Evolutionary conservation across 1,284 basidiomycete genomes (phyloP).

Genomic region (Rhodotorula sp.): DNA sequence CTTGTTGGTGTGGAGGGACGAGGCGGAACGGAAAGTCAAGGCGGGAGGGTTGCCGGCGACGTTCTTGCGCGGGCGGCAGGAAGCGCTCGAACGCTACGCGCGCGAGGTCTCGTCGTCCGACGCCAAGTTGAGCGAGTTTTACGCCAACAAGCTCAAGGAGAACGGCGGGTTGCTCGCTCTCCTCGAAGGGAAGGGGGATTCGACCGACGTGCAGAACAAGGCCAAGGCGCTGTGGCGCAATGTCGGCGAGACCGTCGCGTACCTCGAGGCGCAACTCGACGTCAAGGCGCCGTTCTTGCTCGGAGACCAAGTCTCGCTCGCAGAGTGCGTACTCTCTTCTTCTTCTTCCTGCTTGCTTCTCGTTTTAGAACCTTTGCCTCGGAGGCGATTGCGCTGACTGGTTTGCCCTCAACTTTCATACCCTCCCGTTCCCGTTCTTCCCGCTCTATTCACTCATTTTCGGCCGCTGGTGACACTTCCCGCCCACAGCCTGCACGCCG

Average conservation of each 20-base stretch:
- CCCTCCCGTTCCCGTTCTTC: neutral
- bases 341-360: too few species aligned
- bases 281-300: slow-evolving; percentile 21
- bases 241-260: slow-evolving; percentile 20
- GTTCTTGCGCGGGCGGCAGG: slow-evolving; percentile 43
- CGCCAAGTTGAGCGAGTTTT: slow-evolving; percentile 33
- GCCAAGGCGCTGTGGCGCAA: slow-evolving; percentile 17
- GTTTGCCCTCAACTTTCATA: neutral
- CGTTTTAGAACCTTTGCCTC: neutral
- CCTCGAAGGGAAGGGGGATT: slow-evolving; percentile 32
- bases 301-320: slow-evolving; percentile 39
- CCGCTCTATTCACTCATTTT: neutral
- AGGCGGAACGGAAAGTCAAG: slow-evolving; percentile 39
- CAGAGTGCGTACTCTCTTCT: slow-evolving; percentile 32
- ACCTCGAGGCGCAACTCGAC: slow-evolving; percentile 30
- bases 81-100: slow-evolving; percentile 41
- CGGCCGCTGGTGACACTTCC: neutral
- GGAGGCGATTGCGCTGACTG: neutral
- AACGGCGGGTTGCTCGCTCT: slow-evolving; percentile 30
- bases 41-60: slow-evolving; percentile 30
- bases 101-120: slow-evolving; percentile 15
- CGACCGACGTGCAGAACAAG: slow-evolving; percentile 2
- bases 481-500: slow-evolving; percentile 38
- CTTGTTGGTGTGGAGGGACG: slow-evolving; percentile 32
- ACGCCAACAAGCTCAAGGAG: slow-evolving; percentile 40